Evolutionary conservation across 192 early-diverging fungal species (phyloP).

Genomic region (Umbelopsis sp.): DNA sequence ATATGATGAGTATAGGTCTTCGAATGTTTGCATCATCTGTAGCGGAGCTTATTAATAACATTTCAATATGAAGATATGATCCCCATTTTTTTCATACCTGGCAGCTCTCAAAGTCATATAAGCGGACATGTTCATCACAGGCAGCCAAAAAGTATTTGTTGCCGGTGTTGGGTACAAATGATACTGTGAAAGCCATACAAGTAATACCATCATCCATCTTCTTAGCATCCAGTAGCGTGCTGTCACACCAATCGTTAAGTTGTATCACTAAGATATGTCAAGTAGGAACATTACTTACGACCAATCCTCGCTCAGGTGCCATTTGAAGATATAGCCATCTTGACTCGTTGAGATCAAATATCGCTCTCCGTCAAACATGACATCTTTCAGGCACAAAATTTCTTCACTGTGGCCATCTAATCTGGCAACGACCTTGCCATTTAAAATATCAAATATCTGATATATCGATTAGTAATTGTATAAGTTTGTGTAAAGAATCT

Average conservation of each 20-base stretch:
- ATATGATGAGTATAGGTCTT: slow-evolving; percentile 86
- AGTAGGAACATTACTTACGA: slow-evolving; percentile 45
- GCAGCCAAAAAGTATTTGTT: slow-evolving; percentile 93
- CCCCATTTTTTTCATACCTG: slow-evolving; percentile 44
- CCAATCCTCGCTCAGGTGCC: slow-evolving; percentile 86
- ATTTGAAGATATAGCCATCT: slow-evolving; percentile 92
- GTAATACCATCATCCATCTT: slow-evolving; percentile 82
- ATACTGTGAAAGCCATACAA: slow-evolving; percentile 95
- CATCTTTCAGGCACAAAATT: slow-evolving; percentile 77
- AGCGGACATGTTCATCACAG: slow-evolving; percentile 81
- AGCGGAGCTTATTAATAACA: neutral
- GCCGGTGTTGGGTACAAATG: slow-evolving; percentile 91
- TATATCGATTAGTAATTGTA: neutral
- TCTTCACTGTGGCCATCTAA: slow-evolving; percentile 90
- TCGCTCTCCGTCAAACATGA: slow-evolving; percentile 76
- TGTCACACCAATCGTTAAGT: slow-evolving; percentile 20
- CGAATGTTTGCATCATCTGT: slow-evolving; percentile 65
- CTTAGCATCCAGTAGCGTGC: slow-evolving; percentile 62
- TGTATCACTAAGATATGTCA: neutral
- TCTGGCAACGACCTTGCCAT: slow-evolving; percentile 78
- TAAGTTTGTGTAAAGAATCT: neutral
- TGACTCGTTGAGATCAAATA: slow-evolving; percentile 92
- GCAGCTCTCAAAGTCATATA: slow-evolving; percentile 89
- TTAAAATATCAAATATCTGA: slow-evolving; percentile 79
- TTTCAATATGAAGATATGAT: neutral